phyloP scores from a whole-genome alignment of 2,329 filamentous ascomycete species.

The Pseudofabraea citricarpa region DNA sequence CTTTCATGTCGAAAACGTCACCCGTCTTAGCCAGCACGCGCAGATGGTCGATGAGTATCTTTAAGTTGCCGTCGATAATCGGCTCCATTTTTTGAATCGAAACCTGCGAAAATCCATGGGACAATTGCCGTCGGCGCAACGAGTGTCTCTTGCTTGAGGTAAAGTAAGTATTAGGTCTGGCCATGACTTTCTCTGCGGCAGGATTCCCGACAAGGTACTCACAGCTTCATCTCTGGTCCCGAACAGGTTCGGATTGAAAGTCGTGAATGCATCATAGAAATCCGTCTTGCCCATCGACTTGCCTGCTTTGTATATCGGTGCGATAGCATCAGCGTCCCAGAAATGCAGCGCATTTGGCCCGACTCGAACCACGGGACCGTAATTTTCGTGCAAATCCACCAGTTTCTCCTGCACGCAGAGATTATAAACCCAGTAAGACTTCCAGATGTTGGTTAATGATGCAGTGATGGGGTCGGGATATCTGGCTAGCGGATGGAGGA shows the following conservation, averaged over 20 bases:
- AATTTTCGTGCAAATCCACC: background rate
- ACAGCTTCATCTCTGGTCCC: slow-evolving; percentile 27
- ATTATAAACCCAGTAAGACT: background rate
- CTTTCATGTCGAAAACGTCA: background rate
- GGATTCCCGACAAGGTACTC: background rate
- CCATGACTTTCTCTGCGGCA: background rate
- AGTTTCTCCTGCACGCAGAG: background rate
- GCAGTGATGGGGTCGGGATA: background rate
- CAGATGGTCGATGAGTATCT: slow-evolving; percentile 19
- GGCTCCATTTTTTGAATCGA: slow-evolving; percentile 32
- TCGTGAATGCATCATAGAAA: slow-evolving; percentile 30
- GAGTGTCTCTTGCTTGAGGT: slow-evolving; percentile 13
- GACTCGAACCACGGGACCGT: background rate
- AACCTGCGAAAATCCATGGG: slow-evolving; percentile 28
- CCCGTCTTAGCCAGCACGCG: background rate
- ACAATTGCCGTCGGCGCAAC: slow-evolving; percentile 24
- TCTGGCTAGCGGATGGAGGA: background rate
- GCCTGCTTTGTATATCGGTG: background rate
- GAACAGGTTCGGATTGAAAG: slow-evolving; percentile 29
- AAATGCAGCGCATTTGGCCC: slow-evolving; percentile 1
- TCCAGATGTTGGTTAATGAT: slow-evolving; percentile 1
- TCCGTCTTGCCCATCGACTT: slow-evolving; percentile 27
- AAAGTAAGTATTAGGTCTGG: background rate
- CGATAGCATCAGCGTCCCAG: background rate
- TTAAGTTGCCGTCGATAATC: slow-evolving; percentile 27